Evolutionary conservation across 768 basidiomycete genomes (phyloP), one percentile per base, ranked within the genome.

Genomic region (Leccinum uliginosum): DNA sequence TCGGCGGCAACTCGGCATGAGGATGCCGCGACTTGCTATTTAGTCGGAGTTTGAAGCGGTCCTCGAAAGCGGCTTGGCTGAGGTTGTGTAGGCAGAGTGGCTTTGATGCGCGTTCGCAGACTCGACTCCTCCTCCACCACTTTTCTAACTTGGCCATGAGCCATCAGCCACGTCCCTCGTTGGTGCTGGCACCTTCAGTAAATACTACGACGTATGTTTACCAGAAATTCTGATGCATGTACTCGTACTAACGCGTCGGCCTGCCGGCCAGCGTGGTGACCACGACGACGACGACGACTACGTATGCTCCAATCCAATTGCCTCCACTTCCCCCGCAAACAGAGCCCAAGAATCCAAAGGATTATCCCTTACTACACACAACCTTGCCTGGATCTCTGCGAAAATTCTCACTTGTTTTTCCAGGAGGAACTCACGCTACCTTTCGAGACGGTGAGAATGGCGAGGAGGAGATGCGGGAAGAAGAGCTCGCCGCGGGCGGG

Each of bases 281-380:
- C 50, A 93, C 89, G n/a, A 93, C 92, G 2, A 91, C 89, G 0
- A 93, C 92, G 2, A 93, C 91, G 1, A 93, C 92, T 2, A 84
- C 87, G 11, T 92, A 93, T 75, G 87, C 91, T 54, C 91, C 91
- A n/a, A 91, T 93, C 60, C 86, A 83, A 38, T 70, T 93, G 3
- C 91, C 91, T 2, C 74, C 86, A 8, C 73, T 93, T 2, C 89
- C 91, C 9, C 74, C 84, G 3, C 89, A 88, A 3, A 72, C 80
- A 1, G 80, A 83, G 10, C 88, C 89, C 21, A 87, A 85, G 63
- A 87, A 92, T 69, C 80, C 86, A 7, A 92, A 93, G 73, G 77
- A 79, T 54, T 93, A 91, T 66, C 91, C 91, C 4, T 75, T 93
- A 26, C 73, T 90, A 44, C 82, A 88, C 71, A 87, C 88, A 15